A percentile compares a stretch with the other conserved stretches of the same genome.
These are phyloP conservation scores for Salvia rosmarinus DNA, from an alignment of 257 asterid species.

Conservation along the genomic window DNA sequence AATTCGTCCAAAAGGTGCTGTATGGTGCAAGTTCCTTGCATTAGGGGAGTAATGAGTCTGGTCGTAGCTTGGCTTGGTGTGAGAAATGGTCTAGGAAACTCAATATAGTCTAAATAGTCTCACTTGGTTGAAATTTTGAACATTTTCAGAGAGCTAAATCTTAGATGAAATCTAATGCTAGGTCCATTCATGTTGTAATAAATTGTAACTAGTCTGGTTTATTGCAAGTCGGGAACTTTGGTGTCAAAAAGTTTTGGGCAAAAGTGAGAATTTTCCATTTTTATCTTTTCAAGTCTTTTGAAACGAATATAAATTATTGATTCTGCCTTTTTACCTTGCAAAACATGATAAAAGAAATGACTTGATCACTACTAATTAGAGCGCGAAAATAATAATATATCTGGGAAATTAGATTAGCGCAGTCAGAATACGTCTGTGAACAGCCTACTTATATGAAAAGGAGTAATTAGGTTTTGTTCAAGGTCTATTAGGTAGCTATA, in stretches of 20 bases:
- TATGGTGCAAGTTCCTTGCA: constrained; percentile 7
- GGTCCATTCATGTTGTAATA: not conserved
- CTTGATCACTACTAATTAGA: not conserved
- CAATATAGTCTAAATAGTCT: not conserved
- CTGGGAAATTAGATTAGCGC: constrained; percentile 5
- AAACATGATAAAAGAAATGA: constrained; percentile 7
- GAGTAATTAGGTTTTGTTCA: constrained; percentile 3
- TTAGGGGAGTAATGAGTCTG: not conserved
- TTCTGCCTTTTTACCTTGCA: not conserved
- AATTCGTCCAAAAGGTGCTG: not conserved
- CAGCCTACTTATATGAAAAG: not conserved
- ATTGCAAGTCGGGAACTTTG: not conserved
- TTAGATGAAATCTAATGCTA: not conserved
- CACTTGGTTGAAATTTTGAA: not conserved
- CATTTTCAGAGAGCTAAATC: not conserved
- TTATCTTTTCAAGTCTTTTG: not conserved
- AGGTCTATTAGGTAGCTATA: not conserved
- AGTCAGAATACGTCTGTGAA: constrained; percentile 6
- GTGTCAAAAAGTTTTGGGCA: not conserved
- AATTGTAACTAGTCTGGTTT: not conserved
- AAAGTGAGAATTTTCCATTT: not conserved
- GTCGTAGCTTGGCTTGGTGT: not conserved
- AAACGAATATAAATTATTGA: not conserved
- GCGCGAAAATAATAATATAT: not conserved
- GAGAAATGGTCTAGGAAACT: not conserved